Evolutionary conservation across 768 basidiomycete species (phyloP).

Genomic region (Sarcodon aspratus): DNA sequence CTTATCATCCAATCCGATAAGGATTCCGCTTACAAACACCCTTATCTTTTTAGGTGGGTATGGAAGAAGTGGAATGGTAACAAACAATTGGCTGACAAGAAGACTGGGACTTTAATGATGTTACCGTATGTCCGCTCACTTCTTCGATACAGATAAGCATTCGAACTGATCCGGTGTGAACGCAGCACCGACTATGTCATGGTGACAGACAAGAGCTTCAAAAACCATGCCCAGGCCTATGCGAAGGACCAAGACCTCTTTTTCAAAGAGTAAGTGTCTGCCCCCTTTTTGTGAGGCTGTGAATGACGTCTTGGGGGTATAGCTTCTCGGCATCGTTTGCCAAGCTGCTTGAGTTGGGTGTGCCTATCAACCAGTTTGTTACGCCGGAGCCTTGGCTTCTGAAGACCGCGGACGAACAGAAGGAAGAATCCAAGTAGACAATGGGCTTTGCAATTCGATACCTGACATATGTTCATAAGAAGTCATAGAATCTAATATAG

Average conservation of each 20-base stretch:
- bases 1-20: not conserved
- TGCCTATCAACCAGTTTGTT: conserved; percentile 71
- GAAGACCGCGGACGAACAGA: conserved; percentile 35
- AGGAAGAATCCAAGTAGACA: not conserved
- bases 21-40: not conserved
- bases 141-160: not conserved
- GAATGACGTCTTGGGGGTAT: not conserved
- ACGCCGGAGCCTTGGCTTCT: conserved; percentile 66
- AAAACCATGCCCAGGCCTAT: conserved; percentile 79
- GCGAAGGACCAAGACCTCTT: conserved; percentile 77
- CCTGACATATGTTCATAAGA: too few species aligned
- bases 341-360: conserved; percentile 87
- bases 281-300: not conserved
- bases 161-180: not conserved
- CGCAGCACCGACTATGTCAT: conserved; percentile 79
- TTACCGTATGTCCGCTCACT: conserved; percentile 51
- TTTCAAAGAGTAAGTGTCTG: conserved; percentile 77
- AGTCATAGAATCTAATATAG: too few species aligned
- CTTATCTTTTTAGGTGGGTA: conserved; percentile 40
- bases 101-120: conserved; percentile 88
- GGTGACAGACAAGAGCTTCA: conserved; percentile 85
- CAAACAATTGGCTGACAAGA: conserved; percentile 90
- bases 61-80: conserved; percentile 95
- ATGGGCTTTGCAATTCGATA: too few species aligned
- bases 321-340: conserved; percentile 78